Percentiles rank a stretch among this genome's conserved stretches.
Evolutionary conservation across 108 stramenopile species (phyloP).

Genomic region (Nannochloropsis oceanica): DNA sequence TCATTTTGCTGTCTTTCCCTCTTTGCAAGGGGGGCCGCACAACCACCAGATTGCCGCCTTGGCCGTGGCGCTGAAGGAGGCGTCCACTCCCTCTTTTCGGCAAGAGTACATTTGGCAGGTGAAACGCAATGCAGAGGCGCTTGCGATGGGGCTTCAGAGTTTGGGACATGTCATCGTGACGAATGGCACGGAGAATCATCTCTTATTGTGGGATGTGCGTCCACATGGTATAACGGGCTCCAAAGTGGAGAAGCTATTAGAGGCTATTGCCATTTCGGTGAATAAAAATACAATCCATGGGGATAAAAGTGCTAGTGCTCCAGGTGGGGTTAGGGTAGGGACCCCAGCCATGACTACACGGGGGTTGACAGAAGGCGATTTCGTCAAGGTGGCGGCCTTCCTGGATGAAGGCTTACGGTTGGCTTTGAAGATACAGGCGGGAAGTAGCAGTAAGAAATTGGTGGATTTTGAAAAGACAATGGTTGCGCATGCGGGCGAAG

Average conservation of each 20-base stretch:
- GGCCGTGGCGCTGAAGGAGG: conserved; percentile 39
- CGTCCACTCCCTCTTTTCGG: background rate
- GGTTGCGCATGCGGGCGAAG: conserved; percentile 11
- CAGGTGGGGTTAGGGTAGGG: conserved; percentile 98
- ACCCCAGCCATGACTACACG: conserved; percentile 93
- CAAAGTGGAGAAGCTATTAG: conserved; percentile 32
- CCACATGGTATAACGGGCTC: conserved; percentile 14
- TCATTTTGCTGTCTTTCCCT: conserved; percentile 41
- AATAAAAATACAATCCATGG: conserved; percentile 42
- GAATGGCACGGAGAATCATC: conserved; percentile 99
- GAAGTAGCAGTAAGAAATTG: conserved; percentile 42
- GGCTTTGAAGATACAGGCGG: conserved; percentile 21
- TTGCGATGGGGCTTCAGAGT: conserved; percentile 56
- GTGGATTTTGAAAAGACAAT: conserved; percentile 71
- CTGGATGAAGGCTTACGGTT: conserved; percentile 20
- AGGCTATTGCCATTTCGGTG: conserved; percentile 26
- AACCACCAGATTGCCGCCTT: conserved; percentile 44
- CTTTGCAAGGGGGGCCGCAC: conserved; percentile 45
- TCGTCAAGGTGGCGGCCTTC: conserved; percentile 14
- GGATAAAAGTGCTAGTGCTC: conserved; percentile 45
- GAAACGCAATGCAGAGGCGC: conserved; percentile 22
- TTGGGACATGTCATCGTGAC: conserved; percentile 84
- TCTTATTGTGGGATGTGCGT: conserved; percentile 83
- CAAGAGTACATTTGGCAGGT: conserved; percentile 24
- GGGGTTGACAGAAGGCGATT: conserved; percentile 54